Percentiles rank a stretch among this genome's conserved stretches.
phyloP scores from a whole-genome alignment of 2,329 filamentous ascomycete genomes.

The Calonectria hongkongensis region DNA sequence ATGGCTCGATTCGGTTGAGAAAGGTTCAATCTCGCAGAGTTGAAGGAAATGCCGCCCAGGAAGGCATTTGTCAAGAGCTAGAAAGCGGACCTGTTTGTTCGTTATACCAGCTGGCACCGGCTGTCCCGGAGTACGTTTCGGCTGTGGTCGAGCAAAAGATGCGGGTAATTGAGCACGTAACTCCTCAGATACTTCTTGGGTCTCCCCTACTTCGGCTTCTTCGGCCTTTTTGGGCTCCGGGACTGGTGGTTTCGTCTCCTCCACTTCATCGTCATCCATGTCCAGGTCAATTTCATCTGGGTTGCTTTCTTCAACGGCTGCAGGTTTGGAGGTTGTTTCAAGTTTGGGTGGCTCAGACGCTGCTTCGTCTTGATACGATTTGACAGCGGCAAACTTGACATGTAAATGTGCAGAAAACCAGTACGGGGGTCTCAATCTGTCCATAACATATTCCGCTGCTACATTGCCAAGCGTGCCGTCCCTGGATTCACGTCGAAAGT shows the following conservation, averaged over 20 bases:
- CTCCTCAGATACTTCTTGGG: slow-evolving; percentile 73
- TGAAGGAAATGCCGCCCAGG: slow-evolving; percentile 89
- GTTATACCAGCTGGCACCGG: slow-evolving; percentile 82
- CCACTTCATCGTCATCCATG: slow-evolving; percentile 71
- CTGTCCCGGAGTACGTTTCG: slow-evolving; percentile 70
- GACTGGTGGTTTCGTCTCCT: slow-evolving; percentile 22
- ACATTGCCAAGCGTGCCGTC: slow-evolving; percentile 85
- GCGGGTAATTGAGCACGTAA: slow-evolving; percentile 85
- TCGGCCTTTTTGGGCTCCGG: slow-evolving; percentile 30
- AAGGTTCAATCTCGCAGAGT: slow-evolving; percentile 77
- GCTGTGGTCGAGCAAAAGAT: slow-evolving; percentile 75
- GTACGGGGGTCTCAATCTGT: slow-evolving; percentile 85
- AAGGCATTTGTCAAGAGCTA: slow-evolving; percentile 94
- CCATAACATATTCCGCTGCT: slow-evolving; percentile 87
- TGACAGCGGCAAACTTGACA: slow-evolving; percentile 86
- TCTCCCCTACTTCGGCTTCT: slow-evolving; percentile 45
- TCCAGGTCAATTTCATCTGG: slow-evolving; percentile 83
- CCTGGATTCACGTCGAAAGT: slow-evolving; percentile 84
- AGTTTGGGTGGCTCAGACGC: slow-evolving; percentile 46
- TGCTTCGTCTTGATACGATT: slow-evolving; percentile 69
- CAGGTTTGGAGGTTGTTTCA: slow-evolving; percentile 21
- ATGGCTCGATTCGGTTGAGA: slow-evolving; percentile 58
- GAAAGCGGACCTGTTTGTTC: slow-evolving; percentile 87
- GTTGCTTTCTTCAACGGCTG: slow-evolving; percentile 65
- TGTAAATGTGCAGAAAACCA: slow-evolving; percentile 98